Evolutionary conservation across 2,329 filamentous ascomycete genomes (phyloP).

Genomic region (Aspergillus fumigatiaffinis): DNA sequence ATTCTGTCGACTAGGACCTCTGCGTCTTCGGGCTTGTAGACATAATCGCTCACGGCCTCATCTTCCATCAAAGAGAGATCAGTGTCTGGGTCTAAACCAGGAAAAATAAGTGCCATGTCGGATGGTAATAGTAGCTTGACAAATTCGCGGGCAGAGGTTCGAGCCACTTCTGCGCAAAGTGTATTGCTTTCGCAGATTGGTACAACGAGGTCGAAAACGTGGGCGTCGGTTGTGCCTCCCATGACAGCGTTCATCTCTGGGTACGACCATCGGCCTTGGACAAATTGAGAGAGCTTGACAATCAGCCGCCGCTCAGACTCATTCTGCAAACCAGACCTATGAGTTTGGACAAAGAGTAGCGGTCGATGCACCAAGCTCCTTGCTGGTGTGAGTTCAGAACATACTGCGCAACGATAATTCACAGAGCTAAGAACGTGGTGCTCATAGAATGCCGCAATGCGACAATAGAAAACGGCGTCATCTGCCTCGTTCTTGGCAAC

Average conservation of each 20-base stretch:
- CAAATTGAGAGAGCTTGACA: conserved; percentile 15
- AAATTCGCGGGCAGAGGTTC: conserved; percentile 14
- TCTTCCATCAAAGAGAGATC: conserved; percentile 1
- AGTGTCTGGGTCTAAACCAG: conserved; percentile 3
- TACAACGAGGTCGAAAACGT: conserved; percentile 19
- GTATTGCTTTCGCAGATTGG: conserved; percentile 15
- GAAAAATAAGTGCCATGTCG: background rate
- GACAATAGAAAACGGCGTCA: conserved; percentile 12
- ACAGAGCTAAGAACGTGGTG: conserved; percentile 12
- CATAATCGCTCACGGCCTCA: background rate
- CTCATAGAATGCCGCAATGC: conserved; percentile 15
- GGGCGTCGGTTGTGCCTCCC: conserved; percentile 11
- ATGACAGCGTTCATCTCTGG: conserved; percentile 12
- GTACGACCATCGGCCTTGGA: conserved; percentile 16
- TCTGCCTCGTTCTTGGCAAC: conserved; percentile 6
- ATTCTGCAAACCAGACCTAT: background rate
- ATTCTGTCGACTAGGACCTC: background rate
- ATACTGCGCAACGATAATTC: conserved; percentile 20
- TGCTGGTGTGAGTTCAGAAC: conserved; percentile 11
- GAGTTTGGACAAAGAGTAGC: conserved; percentile 13
- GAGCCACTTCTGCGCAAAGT: conserved; percentile 17
- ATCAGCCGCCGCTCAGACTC: conserved; percentile 7
- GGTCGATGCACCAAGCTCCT: conserved; percentile 17
- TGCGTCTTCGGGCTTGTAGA: background rate
- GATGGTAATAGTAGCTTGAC: conserved; percentile 10